These are phyloP conservation scores for Thielaviopsis euricoi DNA, from an alignment of 2,329 filamentous ascomycete species.

Conservation along the genomic window DNA sequence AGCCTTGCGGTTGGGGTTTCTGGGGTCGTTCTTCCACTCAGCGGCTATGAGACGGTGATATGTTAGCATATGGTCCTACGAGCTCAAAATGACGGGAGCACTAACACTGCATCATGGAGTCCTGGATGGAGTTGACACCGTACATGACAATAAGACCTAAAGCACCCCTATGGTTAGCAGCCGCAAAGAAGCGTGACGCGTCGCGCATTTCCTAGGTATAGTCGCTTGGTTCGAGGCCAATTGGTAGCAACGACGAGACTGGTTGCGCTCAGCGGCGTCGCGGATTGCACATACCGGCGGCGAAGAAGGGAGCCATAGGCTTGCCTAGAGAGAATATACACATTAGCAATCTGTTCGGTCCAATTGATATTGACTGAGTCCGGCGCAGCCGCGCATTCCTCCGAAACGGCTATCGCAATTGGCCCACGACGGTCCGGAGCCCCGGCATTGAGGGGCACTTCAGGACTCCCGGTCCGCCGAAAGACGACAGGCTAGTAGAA, in stretches of 20 bases:
- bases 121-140: constrained; percentile 75
- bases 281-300: constrained; percentile 51
- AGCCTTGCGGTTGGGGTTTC: constrained; percentile 52
- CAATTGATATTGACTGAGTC: not conserved
- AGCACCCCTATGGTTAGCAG: constrained; percentile 9
- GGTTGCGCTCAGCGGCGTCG: constrained; percentile 3
- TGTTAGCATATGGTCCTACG: constrained; percentile 5
- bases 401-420: constrained; percentile 11
- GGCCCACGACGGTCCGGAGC: constrained; percentile 5
- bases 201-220: not conserved
- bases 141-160: constrained; percentile 73
- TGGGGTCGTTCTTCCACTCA: constrained; percentile 93
- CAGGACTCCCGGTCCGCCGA: not conserved
- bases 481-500: constrained; percentile 1
- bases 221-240: not conserved
- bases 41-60: constrained; percentile 43
- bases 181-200: not conserved
- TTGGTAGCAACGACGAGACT: not conserved
- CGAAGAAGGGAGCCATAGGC: constrained; percentile 87
- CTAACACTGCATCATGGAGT: constrained; percentile 61
- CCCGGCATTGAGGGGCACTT: not conserved
- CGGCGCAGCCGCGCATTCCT: not conserved
- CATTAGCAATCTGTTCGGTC: constrained; percentile 15
- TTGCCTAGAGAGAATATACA: constrained; percentile 41
- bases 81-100: not conserved